Evolutionary conservation across 306 rosid genomes (phyloP), one percentile per base, ranked within the genome.

Genomic region (Abrus pulchellus): DNA sequence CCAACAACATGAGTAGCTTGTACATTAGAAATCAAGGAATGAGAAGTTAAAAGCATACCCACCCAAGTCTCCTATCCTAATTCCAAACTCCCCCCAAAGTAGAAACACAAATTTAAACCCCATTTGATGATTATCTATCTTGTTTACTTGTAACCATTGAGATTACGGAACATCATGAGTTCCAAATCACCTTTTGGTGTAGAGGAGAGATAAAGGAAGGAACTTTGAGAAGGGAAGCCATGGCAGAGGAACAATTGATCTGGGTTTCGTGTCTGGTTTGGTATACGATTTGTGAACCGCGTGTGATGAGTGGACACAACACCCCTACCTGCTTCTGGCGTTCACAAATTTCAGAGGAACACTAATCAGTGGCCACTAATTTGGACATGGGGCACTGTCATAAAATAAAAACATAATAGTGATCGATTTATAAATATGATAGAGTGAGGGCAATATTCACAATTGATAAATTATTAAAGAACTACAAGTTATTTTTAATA

Each of bases 141-240:
- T 52, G 54, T 20, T 54, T 12, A 33, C 36, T 6, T 50, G 36
- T 1, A 48, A 30, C 36, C 29, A 44, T 5, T 6, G 74, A 56
- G 65, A 52, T 72, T 68, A 48, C 34, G 14, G 52, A 36, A 72
- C 6, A 62, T 36, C 8, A n/a, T 44, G 55, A 62, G 59, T 53
- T 32, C 33, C 7, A 30, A 41, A 48, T 61, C 66, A 90, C 98
- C 97, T 83, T 87, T 80, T 68, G 86, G 11, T 88, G 90, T 9
- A 87, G 81, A 74, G 88, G 57, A 72, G 82, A 33, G 68, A 77
- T 9, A 56, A 88, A 60, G 55, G 83, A 73, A 48, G 90, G 76
- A 40, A 85, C 76, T 73, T 75, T 81, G 82, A 90, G 88, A 83
- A 91, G 86, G 48, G 90, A 89, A 48, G 94, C 91, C 98, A 93